Base-by-base conservation (phyloP, 306 rosid species). In the Glycine soja region DNA sequence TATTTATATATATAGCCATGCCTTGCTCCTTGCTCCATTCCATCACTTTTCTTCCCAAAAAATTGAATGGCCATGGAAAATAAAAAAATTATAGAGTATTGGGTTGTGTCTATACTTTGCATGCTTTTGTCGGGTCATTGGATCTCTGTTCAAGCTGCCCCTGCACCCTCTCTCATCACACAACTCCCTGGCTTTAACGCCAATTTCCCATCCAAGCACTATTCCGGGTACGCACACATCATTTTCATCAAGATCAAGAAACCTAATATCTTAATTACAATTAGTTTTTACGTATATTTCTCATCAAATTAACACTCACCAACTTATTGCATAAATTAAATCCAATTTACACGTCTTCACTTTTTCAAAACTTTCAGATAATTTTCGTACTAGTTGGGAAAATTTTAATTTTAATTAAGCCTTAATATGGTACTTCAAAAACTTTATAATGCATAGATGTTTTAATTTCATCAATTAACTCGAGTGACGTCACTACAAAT, bases 151-250 rank as follows among this genome's bases (percentile, higher is more conserved):
- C 57, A 80, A 70, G 79, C 82, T 85, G 79, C 79, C 12, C 79
- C 85, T 80, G 1, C 10, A 30, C 2, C 4, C 59, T 75, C 82
- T 76, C 84, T 80, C 10, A 19, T 84, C 84, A 84, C 75, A 43
- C 64, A 75, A 3, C 79, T 85, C 79, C 86, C 86, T 68, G 86
- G 86, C 45, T 82, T 82, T 19, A 2, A 3, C 3, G 70, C 38
- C 74, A 58, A 8, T 30, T 66, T 85, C 58, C 83, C 76, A 30
- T 85, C 86, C 58, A 78, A 85, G 1, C 88, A 85, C 80, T 85
- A 82, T 58, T 78, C 88, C 46, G 84, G 86, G 86, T 85, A 85
- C 14, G 53, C 18, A 16, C 19, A 36, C 72, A 34, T 36, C 54
- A 4, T 14, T 47, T 8, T 74, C 38, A 46, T 46, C 0, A 4